Base-by-base conservation (phyloP, 176 grass and related monocot species). In the Calamus simplicifolius region DNA sequence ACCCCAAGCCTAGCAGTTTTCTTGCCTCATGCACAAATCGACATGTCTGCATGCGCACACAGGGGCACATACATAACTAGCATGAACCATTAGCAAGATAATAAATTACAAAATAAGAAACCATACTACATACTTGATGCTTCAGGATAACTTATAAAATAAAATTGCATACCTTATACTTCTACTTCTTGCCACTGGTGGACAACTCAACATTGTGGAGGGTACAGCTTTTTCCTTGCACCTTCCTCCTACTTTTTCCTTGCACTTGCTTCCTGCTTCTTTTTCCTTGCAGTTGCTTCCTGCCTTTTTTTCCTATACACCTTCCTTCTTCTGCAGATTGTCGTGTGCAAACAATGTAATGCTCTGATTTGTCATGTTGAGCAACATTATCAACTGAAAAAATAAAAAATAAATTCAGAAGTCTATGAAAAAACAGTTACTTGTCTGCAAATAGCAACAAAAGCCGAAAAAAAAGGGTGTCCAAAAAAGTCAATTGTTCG, bases 341-440 rank as follows among this genome's bases (percentile, higher is more conserved):
- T 27, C 68, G 49, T 28, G 54, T 72, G 31, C 76, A 76, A 16
- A 64, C 57, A 4, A 73, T 66, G 17, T 69, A 85, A 50, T 81
- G 59, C 52, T 59, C 18, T 3, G 69, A 73, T 29, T 66, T 69
- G 7, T 51, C 27, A 54, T 18, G 58, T 12, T 50, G n/a, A 52
- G 57, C 19, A 50, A 38, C 52, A 27, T 74, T 16, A 8, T 25
- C 12, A n/a, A 19, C 64, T 72, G 56, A 29, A 27, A 53, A 50
- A 51, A 10, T 12, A 29, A 27, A 53, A 51, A 10, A 18, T 12
- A 64, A 29, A 4, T 18, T 79, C 27, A 61, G 19, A 12, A 35
- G 61, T 56, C 28, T 56, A 18, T 4, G 53, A 56, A 56, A 25
- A 19, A 25, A 19, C 18, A 56, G 6, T 6, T 56, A 56, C 6